Evolutionary conservation across 805 yeast species (phyloP).

Genomic region (Ogataea methanolica): DNA sequence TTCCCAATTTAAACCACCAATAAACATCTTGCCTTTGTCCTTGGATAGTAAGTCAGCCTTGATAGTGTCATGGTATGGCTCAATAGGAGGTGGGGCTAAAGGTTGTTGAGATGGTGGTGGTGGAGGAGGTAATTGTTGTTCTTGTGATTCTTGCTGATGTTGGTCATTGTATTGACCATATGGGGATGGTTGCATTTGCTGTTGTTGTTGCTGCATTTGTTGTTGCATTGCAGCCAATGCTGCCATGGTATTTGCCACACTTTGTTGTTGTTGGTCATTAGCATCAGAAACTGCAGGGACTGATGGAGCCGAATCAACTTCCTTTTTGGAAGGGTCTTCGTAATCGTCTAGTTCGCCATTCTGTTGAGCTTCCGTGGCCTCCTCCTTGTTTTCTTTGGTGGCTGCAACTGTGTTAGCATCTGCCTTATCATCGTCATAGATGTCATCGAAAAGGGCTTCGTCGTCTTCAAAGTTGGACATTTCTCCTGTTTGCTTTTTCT

Average conservation of each 20-base stretch:
- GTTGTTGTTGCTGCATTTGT: conserved; percentile 8
- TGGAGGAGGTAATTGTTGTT: conserved; percentile 17
- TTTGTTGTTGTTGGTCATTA: conserved; percentile 7
- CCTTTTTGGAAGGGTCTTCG: background rate
- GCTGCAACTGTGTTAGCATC: conserved; percentile 9
- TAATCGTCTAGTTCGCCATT: conserved; percentile 3
- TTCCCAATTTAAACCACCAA: conserved; percentile 98
- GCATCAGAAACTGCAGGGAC: background rate
- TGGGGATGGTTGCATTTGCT: conserved; percentile 1
- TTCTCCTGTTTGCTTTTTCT: background rate
- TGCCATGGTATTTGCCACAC: conserved; percentile 1
- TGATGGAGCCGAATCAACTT: conserved; percentile 3
- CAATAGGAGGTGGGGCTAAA: conserved; percentile 5
- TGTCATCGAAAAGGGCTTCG: conserved; percentile 90
- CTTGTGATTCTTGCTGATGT: conserved; percentile 18
- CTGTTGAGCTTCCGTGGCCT: conserved; percentile 1
- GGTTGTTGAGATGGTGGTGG: conserved; percentile 16
- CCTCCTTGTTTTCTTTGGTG: conserved; percentile 4
- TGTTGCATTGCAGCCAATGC: conserved; percentile 33
- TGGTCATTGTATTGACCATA: conserved; percentile 1
- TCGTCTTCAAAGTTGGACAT: conserved; percentile 82
- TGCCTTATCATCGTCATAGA: conserved; percentile 44
- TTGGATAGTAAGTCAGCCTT: conserved; percentile 49
- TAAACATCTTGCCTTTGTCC: conserved; percentile 87
- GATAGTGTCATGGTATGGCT: conserved; percentile 25